Evolutionary conservation across 352 stramenopile species (phyloP).

Genomic region (Phytopythium vexans): DNA sequence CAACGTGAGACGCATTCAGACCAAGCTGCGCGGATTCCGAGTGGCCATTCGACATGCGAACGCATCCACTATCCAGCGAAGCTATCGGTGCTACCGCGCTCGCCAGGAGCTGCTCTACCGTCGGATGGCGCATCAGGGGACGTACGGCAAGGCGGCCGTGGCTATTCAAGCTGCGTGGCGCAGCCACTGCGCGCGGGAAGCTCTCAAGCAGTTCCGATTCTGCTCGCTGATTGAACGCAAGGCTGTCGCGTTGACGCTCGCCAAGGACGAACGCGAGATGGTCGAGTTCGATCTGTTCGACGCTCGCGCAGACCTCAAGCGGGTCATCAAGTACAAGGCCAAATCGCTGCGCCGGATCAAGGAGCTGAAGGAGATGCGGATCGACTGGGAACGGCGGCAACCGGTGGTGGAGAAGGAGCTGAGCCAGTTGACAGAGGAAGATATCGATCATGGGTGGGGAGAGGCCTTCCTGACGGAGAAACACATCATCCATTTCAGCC

Average conservation of each 20-base stretch:
- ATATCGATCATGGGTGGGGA: constrained; percentile 71
- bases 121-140: constrained; percentile 33
- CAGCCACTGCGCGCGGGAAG: constrained; percentile 49
- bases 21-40: constrained; percentile 39
- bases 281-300: constrained; percentile 75
- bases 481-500: constrained; percentile 57
- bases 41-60: constrained; percentile 32
- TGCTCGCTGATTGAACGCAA: constrained; percentile 67
- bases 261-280: constrained; percentile 60
- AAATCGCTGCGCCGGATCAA: constrained; percentile 68
- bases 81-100: constrained; percentile 58
- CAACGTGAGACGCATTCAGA: constrained; percentile 36
- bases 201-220: constrained; percentile 65
- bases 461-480: constrained; percentile 80
- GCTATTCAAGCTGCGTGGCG: constrained; percentile 72
- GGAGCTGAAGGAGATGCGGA: constrained; percentile 71
- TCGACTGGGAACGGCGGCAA: constrained; percentile 79
- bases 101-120: constrained; percentile 34
- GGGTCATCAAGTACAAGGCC: constrained; percentile 71
- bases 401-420: constrained; percentile 74
- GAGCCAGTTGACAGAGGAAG: constrained; percentile 53
- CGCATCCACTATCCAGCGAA: constrained; percentile 48
- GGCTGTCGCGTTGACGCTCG: constrained; percentile 40
- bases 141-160: constrained; percentile 51
- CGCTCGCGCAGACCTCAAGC: constrained; percentile 52